Percentiles rank a stretch among this genome's conserved stretches.
Evolutionary conservation across 768 basidiomycete species (phyloP).

Genomic region (Coprinopsis strossmayeri): DNA sequence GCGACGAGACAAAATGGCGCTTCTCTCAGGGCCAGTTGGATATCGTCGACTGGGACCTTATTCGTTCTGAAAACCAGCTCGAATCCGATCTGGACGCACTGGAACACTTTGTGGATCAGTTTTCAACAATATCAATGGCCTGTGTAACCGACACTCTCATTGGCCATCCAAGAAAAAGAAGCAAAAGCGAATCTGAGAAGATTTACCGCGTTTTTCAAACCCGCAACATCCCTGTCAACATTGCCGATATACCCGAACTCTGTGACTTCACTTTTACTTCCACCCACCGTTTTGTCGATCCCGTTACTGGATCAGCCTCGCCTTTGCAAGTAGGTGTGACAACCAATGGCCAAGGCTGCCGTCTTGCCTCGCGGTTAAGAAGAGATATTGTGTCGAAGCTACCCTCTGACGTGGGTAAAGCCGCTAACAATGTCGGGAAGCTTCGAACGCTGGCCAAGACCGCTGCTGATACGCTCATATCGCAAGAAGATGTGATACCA

Average conservation of each 20-base stretch:
- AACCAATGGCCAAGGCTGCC: constrained; percentile 88
- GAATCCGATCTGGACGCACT: constrained; percentile 37
- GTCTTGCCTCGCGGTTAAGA: constrained; percentile 71
- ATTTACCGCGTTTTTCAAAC: constrained; percentile 50
- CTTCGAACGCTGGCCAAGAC: constrained; percentile 53
- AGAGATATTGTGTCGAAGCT: constrained; percentile 77
- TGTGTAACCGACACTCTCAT: constrained; percentile 79
- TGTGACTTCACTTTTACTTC: constrained; percentile 90
- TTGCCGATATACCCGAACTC: constrained; percentile 79
- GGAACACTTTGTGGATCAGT: constrained; percentile 36
- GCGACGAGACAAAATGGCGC: constrained; percentile 70
- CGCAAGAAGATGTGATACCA: constrained; percentile 16
- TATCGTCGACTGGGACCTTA: constrained; percentile 47
- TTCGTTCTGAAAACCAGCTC: constrained; percentile 30
- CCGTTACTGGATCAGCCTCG: constrained; percentile 35
- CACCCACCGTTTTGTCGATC: constrained; percentile 71
- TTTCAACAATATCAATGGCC: constrained; percentile 39
- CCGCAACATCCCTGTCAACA: constrained; percentile 70
- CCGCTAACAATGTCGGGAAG: constrained; percentile 66
- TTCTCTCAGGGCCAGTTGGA: constrained; percentile 46
- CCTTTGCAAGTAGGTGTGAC: constrained; percentile 76
- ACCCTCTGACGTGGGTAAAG: constrained; percentile 64
- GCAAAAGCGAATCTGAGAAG: constrained; percentile 44
- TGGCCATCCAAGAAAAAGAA: constrained; percentile 30
- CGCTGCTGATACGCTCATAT: constrained; percentile 4